A percentile compares a stretch with the other conserved stretches of the same genome.
phyloP scores from a whole-genome alignment of 2,329 filamentous ascomycete genomes.

The Fusarium sp. region DNA sequence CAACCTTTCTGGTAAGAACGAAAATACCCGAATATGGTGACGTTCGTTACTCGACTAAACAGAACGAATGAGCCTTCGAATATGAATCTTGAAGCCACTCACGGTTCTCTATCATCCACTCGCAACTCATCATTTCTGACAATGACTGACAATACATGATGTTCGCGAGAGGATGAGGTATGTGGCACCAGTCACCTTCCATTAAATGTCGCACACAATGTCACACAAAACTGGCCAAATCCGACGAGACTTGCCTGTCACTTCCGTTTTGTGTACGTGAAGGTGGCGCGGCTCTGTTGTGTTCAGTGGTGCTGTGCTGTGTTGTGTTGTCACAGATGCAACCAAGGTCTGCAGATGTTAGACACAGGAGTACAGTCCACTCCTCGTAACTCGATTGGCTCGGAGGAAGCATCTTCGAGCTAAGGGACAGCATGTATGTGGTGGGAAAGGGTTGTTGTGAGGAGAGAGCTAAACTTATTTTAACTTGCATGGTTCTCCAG shows the following conservation, averaged over 20 bases:
- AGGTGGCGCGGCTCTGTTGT: slow-evolving; percentile 26
- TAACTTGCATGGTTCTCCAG: slow-evolving; percentile 11
- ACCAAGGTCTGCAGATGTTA: slow-evolving; percentile 2
- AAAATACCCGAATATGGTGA: background rate
- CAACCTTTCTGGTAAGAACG: background rate
- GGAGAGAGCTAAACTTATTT: slow-evolving; percentile 21
- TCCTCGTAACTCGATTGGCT: slow-evolving; percentile 6
- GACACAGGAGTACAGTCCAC: background rate
- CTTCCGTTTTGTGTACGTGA: background rate
- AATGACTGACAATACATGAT: background rate
- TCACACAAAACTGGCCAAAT: slow-evolving; percentile 16
- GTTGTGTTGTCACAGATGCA: slow-evolving; percentile 4
- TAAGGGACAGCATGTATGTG: background rate
- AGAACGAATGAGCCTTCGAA: background rate
- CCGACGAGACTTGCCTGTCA: slow-evolving; percentile 10
- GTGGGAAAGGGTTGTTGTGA: slow-evolving; percentile 28
- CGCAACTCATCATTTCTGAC: background rate
- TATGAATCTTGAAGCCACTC: background rate
- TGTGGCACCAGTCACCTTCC: slow-evolving; percentile 32
- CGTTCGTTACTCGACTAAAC: background rate
- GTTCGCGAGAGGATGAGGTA: background rate
- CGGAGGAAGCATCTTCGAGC: background rate
- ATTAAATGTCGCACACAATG: slow-evolving; percentile 17
- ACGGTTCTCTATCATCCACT: background rate
- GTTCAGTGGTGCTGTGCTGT: background rate